Evolutionary conservation across 2,329 filamentous ascomycete species (phyloP).

Genomic region (Fusarium pseudonygamai): DNA sequence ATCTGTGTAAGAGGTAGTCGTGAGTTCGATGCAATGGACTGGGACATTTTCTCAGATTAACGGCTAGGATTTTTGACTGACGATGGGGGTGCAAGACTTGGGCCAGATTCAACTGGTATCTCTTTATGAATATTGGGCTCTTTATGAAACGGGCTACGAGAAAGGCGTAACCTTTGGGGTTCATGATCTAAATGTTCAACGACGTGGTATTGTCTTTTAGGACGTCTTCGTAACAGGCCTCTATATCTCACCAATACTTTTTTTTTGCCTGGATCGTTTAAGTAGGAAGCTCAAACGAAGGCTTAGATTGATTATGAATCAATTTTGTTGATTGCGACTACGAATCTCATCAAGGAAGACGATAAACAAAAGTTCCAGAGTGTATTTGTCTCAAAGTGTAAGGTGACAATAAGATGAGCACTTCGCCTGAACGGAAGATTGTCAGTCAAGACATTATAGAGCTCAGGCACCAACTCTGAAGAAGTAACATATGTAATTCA

Average conservation of each 20-base stretch:
- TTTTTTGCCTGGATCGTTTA: not conserved
- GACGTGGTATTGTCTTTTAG: too few species aligned
- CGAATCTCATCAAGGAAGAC: not conserved
- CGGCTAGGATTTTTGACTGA: not conserved
- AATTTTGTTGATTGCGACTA: not conserved
- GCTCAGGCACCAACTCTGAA: not conserved
- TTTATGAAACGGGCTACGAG: not conserved
- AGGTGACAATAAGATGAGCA: not conserved
- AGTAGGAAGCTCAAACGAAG: not conserved
- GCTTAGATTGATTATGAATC: not conserved
- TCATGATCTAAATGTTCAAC: not conserved
- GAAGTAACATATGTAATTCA: too few species aligned
- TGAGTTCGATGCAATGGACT: not conserved
- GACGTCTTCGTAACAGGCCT: not conserved
- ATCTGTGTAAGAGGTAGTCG: not conserved
- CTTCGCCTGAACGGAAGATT: not conserved
- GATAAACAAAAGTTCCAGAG: slow-evolving; percentile 13
- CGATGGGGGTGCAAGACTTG: not conserved
- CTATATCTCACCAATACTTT: not conserved
- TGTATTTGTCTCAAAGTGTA: not conserved
- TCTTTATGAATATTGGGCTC: not conserved
- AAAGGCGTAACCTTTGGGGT: not conserved
- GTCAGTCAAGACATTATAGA: not conserved
- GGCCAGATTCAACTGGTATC: not conserved
- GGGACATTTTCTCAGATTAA: not conserved